phyloP scores from a whole-genome alignment of 495 filamentous ascomycete species.

The Venustampulla echinocandica region DNA sequence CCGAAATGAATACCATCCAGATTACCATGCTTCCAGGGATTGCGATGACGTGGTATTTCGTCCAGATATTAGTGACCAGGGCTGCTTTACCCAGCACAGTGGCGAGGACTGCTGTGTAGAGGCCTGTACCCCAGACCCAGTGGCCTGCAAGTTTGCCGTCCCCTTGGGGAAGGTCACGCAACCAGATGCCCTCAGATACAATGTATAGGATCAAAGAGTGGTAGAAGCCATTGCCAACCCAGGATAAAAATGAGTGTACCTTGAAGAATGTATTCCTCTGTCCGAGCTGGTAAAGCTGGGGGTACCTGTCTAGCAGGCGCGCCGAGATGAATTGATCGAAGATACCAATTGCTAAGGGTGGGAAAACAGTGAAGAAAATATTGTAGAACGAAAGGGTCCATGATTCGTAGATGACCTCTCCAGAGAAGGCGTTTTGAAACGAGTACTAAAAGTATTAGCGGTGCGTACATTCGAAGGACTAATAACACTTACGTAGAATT shows the following conservation, averaged over 20 bases:
- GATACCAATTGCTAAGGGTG: conserved; percentile 91
- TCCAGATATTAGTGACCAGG: conserved; percentile 95
- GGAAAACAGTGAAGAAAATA: conserved; percentile 93
- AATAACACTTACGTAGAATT: conserved; percentile 65
- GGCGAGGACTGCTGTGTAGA: conserved; percentile 84
- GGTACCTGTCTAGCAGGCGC: conserved; percentile 91
- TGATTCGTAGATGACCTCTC: conserved; percentile 97
- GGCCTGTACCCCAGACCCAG: conserved; percentile 92
- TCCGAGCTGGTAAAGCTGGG: conserved; percentile 87
- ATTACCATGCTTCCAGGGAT: conserved; percentile 90
- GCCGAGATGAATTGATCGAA: conserved; percentile 98
- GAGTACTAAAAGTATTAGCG: conserved; percentile 46
- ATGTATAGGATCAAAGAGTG: conserved; percentile 91
- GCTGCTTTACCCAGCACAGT: conserved; percentile 95
- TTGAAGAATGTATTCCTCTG: conserved; percentile 92
- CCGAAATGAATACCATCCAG: conserved; percentile 83
- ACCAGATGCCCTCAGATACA: conserved; percentile 70
- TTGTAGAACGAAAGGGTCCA: conserved; percentile 99
- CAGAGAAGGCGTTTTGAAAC: conserved; percentile 97
- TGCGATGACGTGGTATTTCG: conserved; percentile 92
- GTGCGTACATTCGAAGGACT: conserved; percentile 46
- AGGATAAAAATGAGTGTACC: conserved; percentile 80
- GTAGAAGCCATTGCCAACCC: conserved; percentile 91
- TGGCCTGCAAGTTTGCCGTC: conserved; percentile 80
- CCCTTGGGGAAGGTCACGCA: conserved; percentile 60